Base-by-base conservation (phyloP, 192 early-diverging fungal species). In the Gonapodya prolifera region DNA sequence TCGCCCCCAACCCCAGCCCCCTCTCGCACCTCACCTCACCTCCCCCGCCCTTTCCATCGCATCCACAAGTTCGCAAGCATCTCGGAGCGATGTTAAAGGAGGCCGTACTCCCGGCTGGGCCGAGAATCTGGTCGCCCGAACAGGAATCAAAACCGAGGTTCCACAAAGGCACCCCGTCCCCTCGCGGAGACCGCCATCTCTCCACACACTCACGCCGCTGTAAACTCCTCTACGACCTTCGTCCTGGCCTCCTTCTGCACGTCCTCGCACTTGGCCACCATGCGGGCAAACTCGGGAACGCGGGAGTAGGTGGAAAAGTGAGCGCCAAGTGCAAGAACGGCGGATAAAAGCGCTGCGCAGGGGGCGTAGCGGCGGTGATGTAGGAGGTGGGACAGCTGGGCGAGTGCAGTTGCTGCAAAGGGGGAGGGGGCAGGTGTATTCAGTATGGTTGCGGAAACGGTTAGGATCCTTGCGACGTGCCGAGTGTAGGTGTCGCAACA, bases 271-370 rank as follows among this genome's bases (percentile, higher is more conserved):
- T 82, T 79, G 30, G 90, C 87, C 31, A 85, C 87, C 1, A 98
- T 83, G 13, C 83, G 82, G 0, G 91, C 91, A 33, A 99, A 89
- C 75, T 93, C 91, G 18, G 85, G 84, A 18, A 98, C 91, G 34
- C 87, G 89, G 70, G 85, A 86, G 76, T 93, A 95, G 1, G 83
- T 83, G 34, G 87, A 86, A 78, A 98, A 95, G 73, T 91, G 90
- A 71, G 88, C 86, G 74, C 89, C 84, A 69, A 98, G 84, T 35
- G 95, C 93, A 2, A 88, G 81, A 0, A 98, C 89, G 13, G 94
- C 93, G 85, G 91, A 88, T 71, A 98, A 76, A 23, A 96, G 77
- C 76, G 93, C 89, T 2, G 93, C 91, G 1, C 89, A 91, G 69
- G 96, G 93, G 30, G 85, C 81, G 80, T 96, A 98, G 78, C 92